phyloP scores from a whole-genome alignment of 352 stramenopile species.

The Pythium pyrilobum region DNA sequence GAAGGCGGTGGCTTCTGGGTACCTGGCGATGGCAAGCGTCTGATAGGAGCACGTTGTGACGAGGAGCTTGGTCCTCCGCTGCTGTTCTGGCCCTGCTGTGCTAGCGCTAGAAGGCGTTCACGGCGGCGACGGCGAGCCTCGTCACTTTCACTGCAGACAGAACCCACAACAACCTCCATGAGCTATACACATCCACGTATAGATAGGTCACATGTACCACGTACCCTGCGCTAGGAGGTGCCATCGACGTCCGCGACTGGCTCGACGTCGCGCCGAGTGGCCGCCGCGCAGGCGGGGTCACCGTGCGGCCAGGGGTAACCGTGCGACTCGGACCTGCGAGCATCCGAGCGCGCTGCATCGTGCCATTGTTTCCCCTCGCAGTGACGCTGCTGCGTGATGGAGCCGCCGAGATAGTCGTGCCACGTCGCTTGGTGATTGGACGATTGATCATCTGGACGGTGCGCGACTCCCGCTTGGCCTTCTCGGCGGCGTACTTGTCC shows the following conservation, averaged over 20 bases:
- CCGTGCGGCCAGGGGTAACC: background rate
- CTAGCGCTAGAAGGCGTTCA: constrained; percentile 15
- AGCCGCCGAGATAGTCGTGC: constrained; percentile 59
- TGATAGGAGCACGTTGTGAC: constrained; percentile 9
- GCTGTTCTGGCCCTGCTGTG: constrained; percentile 9
- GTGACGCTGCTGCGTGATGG: constrained; percentile 41
- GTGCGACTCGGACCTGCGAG: no score
- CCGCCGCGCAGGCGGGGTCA: constrained; percentile 11
- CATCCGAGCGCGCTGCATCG: no score
- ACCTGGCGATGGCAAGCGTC: constrained; percentile 15
- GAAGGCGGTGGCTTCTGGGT: constrained; percentile 18
- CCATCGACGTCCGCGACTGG: background rate
- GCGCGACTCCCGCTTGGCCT: constrained; percentile 61
- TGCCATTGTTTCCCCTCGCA: constrained; percentile 16
- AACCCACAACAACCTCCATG: background rate
- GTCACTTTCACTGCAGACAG: constrained; percentile 7
- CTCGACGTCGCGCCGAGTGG: background rate
- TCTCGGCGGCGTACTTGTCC: constrained; percentile 66
- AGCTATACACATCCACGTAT: background rate
- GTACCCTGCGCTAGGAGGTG: constrained; percentile 5
- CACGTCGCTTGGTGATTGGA: constrained; percentile 41
- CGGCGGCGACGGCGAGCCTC: constrained; percentile 9
- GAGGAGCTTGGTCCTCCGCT: background rate
- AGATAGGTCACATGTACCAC: background rate
- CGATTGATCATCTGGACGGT: constrained; percentile 68